Evolutionary conservation across 2,329 filamentous ascomycete genomes (phyloP).

Genomic region (Coniochaeta hoffmannii): DNA sequence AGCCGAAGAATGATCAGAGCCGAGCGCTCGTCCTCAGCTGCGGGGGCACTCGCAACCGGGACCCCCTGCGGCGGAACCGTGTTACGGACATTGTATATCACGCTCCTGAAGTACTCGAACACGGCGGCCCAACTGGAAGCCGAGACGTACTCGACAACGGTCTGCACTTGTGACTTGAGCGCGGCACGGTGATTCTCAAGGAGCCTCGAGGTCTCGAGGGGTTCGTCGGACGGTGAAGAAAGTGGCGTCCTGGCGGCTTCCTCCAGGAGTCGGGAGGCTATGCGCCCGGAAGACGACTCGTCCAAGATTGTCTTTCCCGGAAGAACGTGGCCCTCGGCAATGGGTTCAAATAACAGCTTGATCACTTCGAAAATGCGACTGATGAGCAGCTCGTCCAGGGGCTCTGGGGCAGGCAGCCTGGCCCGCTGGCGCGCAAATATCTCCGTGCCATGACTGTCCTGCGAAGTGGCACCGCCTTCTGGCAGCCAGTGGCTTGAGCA

Average conservation of each 20-base stretch:
- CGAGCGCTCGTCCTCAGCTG: constrained; percentile 42
- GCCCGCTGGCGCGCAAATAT: constrained; percentile 14
- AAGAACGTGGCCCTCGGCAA: constrained; percentile 49
- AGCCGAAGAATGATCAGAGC: constrained; percentile 50
- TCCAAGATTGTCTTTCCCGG: constrained; percentile 51
- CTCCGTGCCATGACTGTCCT: constrained; percentile 9
- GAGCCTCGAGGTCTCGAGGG: constrained; percentile 23
- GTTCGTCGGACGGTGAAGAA: constrained; percentile 27
- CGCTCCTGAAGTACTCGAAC: constrained; percentile 49
- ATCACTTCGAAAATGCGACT: constrained; percentile 47
- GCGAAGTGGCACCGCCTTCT: constrained; percentile 12
- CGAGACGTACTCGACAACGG: constrained; percentile 55
- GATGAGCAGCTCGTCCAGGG: constrained; percentile 43
- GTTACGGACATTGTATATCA: constrained; percentile 43
- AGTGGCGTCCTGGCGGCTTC: constrained; percentile 18
- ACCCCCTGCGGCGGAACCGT: constrained; percentile 30
- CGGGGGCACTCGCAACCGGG: constrained; percentile 26
- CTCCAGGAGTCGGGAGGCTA: constrained; percentile 22
- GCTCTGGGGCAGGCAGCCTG: constrained; percentile 23
- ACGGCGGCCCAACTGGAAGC: constrained; percentile 55
- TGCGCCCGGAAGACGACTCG: constrained; percentile 33
- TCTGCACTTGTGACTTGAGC: constrained; percentile 48
- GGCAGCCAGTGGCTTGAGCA: constrained; percentile 53
- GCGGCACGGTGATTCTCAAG: constrained; percentile 31
- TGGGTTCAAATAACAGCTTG: constrained; percentile 49